Percentiles rank a stretch among this genome's conserved stretches.
Evolutionary conservation across 345 rosid species (phyloP).

Genomic region (Salix purpurea): DNA sequence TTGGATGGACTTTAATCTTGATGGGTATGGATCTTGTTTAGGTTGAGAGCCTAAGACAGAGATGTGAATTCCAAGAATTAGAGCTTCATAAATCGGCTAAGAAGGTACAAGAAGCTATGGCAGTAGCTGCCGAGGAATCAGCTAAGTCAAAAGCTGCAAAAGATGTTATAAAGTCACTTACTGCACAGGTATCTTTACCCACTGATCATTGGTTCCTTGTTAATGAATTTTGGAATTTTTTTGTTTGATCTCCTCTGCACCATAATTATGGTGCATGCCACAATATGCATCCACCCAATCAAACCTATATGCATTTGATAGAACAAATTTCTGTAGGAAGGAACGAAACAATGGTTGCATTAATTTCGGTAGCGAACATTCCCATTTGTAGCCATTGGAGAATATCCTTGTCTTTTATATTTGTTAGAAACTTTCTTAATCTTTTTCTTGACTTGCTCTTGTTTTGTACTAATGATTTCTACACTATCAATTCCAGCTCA

Average conservation of each 20-base stretch:
- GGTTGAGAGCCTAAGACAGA: conserved; percentile 72
- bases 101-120: conserved; percentile 78
- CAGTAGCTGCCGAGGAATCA: conserved; percentile 70
- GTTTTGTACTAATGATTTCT: neutral
- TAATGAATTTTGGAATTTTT: neutral
- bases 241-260: neutral
- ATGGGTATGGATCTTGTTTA: conserved; percentile 30
- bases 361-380: neutral
- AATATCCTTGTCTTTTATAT: neutral
- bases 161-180: conserved; percentile 91
- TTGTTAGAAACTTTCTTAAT: neutral
- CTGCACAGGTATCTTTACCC: conserved; percentile 61
- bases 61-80: conserved; percentile 78
- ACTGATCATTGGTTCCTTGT: neutral
- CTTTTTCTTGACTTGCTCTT: neutral
- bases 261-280: neutral
- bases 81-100: conserved; percentile 78
- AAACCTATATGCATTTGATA: neutral
- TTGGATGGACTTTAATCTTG: neutral
- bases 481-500: conserved; percentile 50
- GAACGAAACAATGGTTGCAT: neutral
- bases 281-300: neutral
- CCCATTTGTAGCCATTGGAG: neutral
- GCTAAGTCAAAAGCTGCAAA: conserved; percentile 83
- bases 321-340: neutral